A percentile compares a stretch with the other conserved stretches of the same genome.
phyloP scores from a whole-genome alignment of 2,329 filamentous ascomycete genomes.

The Trichoderma citrinoviride region DNA sequence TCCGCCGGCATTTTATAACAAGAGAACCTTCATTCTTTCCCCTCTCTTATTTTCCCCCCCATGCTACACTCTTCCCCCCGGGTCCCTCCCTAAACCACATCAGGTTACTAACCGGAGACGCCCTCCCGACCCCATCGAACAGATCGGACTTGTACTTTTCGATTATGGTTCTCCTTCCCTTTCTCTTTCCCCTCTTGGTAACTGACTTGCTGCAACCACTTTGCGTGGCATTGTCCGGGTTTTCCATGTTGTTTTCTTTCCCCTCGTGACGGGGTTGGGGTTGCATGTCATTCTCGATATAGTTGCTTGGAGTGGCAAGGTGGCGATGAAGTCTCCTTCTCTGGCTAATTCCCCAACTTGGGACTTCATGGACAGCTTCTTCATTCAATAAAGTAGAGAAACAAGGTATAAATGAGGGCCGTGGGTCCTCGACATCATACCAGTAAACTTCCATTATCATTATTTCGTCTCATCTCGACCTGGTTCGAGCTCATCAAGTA shows the following conservation, averaged over 20 bases:
- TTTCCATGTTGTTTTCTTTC: not conserved
- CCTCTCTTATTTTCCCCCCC: not conserved
- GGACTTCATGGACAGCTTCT: not conserved
- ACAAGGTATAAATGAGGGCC: not conserved
- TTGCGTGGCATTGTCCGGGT: too few relatives aligned
- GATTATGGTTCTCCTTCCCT: too few relatives aligned
- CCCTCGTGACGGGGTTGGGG: not conserved
- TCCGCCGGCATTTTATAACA: not conserved
- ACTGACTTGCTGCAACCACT: too few relatives aligned
- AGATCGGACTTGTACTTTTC: too few relatives aligned
- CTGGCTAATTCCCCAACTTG: not conserved
- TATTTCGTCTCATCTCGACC: not conserved
- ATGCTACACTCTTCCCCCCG: not conserved
- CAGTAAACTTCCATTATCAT: not conserved
- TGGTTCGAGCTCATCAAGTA: not conserved
- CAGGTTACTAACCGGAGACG: slow-evolving; percentile 16
- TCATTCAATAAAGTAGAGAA: not conserved
- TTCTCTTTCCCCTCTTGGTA: not conserved
- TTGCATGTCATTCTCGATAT: slow-evolving; percentile 4
- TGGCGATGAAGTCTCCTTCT: not conserved
- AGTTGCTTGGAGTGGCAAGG: slow-evolving; percentile 13
- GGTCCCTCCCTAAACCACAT: slow-evolving; percentile 3
- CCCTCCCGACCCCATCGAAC: not conserved
- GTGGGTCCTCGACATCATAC: not conserved
- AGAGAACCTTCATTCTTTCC: too few relatives aligned